phyloP scores from a whole-genome alignment of 306 rosid species.

The Dryas octopetala region DNA sequence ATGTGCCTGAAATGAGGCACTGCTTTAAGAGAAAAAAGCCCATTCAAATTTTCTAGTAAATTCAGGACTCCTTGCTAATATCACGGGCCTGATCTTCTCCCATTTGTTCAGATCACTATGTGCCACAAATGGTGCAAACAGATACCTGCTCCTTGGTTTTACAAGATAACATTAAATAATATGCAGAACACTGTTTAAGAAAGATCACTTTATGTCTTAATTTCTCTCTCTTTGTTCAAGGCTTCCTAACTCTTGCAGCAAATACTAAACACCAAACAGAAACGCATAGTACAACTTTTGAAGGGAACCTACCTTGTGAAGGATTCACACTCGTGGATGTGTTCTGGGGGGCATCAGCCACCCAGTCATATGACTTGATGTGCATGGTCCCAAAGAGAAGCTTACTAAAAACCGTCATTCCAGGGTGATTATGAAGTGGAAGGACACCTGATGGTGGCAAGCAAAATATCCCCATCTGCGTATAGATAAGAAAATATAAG shows the following conservation, averaged over 20 bases:
- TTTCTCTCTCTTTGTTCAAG: neutral
- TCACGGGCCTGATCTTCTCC: neutral
- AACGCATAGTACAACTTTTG: neutral
- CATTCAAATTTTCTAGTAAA: neutral
- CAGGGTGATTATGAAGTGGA: conserved; percentile 97
- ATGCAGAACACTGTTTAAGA: neutral
- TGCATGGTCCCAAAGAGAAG: conserved; percentile 92
- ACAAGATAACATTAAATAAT: neutral
- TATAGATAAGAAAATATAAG: neutral
- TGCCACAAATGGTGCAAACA: too few relatives aligned
- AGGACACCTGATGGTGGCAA: conserved; percentile 92
- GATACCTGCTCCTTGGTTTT: neutral
- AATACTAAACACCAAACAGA: neutral
- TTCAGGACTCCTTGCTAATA: neutral
- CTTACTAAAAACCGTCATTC: conserved; percentile 95
- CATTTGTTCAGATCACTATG: too few relatives aligned
- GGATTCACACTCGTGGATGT: conserved; percentile 39
- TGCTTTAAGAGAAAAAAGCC: neutral
- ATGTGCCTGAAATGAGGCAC: neutral
- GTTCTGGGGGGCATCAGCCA: conserved; percentile 41
- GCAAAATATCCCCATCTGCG: conserved; percentile 93
- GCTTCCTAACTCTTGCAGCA: neutral
- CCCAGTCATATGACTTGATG: conserved; percentile 96
- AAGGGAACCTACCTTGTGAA: conserved; percentile 46
- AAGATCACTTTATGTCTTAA: neutral